Conservation (phyloP, 2,329 filamentous ascomycete species). For the Diaporthe destruens region DNA sequence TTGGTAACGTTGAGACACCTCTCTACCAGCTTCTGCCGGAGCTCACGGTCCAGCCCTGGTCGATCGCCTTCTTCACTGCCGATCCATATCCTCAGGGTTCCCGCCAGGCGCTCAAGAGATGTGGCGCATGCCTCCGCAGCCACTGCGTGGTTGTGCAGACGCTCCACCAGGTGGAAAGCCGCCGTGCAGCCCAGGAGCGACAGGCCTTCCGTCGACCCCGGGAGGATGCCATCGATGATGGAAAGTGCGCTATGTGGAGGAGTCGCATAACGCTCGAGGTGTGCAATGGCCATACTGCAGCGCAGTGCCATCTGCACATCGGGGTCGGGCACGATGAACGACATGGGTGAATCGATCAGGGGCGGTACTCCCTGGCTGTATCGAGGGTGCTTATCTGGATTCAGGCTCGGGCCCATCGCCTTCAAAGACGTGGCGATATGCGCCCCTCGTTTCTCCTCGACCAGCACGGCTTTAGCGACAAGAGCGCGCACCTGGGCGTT, state of each 20-base stretch:
- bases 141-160: slow-evolving; percentile 61
- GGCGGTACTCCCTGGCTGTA: slow-evolving; percentile 52
- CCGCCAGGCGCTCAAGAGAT: slow-evolving; percentile 69
- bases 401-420: slow-evolving; percentile 59
- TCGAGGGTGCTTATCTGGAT: slow-evolving; percentile 51
- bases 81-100: slow-evolving; percentile 71
- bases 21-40: slow-evolving; percentile 67
- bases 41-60: slow-evolving; percentile 62
- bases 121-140: slow-evolving; percentile 61
- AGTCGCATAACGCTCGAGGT: slow-evolving; percentile 61
- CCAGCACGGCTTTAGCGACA: slow-evolving; percentile 69
- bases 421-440: slow-evolving; percentile 69
- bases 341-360: slow-evolving; percentile 60
- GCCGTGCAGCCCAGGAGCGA: slow-evolving; percentile 72
- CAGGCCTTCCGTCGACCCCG: slow-evolving; percentile 57
- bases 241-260: slow-evolving; percentile 59
- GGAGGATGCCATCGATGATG: slow-evolving; percentile 64
- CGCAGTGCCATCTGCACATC: slow-evolving; percentile 70
- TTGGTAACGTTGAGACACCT: slow-evolving; percentile 69
- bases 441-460: slow-evolving; percentile 64
- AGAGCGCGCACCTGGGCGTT: slow-evolving; percentile 73
- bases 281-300: slow-evolving; percentile 72
- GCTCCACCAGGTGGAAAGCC: slow-evolving; percentile 69
- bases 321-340: slow-evolving; percentile 57
- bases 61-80: slow-evolving; percentile 64